Base-by-base conservation (phyloP, 2,329 filamentous ascomycete genomes). In the Ascochyta viciae-villosae region DNA sequence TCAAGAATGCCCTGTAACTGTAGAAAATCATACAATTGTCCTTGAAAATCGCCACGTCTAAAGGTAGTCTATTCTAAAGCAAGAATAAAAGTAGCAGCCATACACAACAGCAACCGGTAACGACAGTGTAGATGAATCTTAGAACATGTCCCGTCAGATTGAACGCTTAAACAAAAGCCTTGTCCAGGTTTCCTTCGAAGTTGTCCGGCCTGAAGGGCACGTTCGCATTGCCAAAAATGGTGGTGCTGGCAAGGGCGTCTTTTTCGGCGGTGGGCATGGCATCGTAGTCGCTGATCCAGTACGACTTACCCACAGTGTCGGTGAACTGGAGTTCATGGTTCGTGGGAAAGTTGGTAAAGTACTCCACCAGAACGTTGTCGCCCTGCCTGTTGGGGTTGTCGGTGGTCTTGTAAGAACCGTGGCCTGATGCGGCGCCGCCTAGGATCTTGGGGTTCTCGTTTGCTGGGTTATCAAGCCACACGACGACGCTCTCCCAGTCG, bases 401-500 rank as follows among this genome's bases (percentile, higher is more conserved):
- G 3, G 33, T 73, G 45, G 76, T 78, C 29, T 79, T 68, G 73
- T 77, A 82, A 2, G 62, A 66, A 6, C 82, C 81, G 48, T 84
- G 81, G 0, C 78, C 81, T 1, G 78, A 81, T 1, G 81, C 81
- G 22, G 81, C 82, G 8, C 82, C 79, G 23, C 80, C 81, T 0
- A 78, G 57, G 27, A 84, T 70, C 3, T 74, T 77, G 0, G 79
- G 73, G 1, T 67, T 64, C 0, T 68, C 72, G 5, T 67, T 64
- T 68, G 72, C 3, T 73, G 71, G 31, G 69, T 72, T 1, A 73
- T 70, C 1, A 42, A 84, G 73, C 78, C 79, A 84, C 27, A 84
- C 74, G 35, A 84, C 78, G 0, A 78, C 74, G 9, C 76, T 79
- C 61, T 84, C 81, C 82, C 81, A 84, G 61, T 84, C 82, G 65